Evolutionary conservation across 495 filamentous ascomycete species (phyloP).

Genomic region (Daldinia bambusicola): DNA sequence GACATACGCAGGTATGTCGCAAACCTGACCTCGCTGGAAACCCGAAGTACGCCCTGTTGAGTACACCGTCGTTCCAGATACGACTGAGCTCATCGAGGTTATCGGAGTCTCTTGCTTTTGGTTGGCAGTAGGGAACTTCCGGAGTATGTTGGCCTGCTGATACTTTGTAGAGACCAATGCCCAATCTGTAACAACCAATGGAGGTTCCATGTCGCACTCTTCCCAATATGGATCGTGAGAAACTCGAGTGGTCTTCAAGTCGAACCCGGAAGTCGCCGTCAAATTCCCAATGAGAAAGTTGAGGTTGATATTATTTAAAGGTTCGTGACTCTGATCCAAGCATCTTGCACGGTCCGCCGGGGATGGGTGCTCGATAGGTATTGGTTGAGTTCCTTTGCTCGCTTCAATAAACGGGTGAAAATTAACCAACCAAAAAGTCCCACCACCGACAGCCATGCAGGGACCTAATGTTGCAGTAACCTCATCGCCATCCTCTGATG

Average conservation of each 20-base stretch:
- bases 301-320: conserved; percentile 14
- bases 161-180: conserved; percentile 43
- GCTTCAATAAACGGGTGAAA: conserved; percentile 48
- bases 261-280: conserved; percentile 46
- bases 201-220: conserved; percentile 44
- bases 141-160: conserved; percentile 44
- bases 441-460: conserved; percentile 36
- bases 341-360: conserved; percentile 43
- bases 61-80: conserved; percentile 35
- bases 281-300: conserved; percentile 39
- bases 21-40: conserved; percentile 44
- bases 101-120: conserved; percentile 37
- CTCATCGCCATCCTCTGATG: conserved; percentile 39
- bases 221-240: conserved; percentile 51
- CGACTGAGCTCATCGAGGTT: conserved; percentile 29
- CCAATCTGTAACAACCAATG: conserved; percentile 49
- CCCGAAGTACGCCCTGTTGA: conserved; percentile 48
- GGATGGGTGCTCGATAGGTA: conserved; percentile 46
- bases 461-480: conserved; percentile 47
- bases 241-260: conserved; percentile 47
- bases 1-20: conserved; percentile 47
- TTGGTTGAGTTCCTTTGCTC: conserved; percentile 25
- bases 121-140: conserved; percentile 42
- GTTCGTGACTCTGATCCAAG: conserved; percentile 37
- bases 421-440: conserved; percentile 45